phyloP scores from a whole-genome alignment of 495 filamentous ascomycete genomes.

The Aspergillus diversus region DNA sequence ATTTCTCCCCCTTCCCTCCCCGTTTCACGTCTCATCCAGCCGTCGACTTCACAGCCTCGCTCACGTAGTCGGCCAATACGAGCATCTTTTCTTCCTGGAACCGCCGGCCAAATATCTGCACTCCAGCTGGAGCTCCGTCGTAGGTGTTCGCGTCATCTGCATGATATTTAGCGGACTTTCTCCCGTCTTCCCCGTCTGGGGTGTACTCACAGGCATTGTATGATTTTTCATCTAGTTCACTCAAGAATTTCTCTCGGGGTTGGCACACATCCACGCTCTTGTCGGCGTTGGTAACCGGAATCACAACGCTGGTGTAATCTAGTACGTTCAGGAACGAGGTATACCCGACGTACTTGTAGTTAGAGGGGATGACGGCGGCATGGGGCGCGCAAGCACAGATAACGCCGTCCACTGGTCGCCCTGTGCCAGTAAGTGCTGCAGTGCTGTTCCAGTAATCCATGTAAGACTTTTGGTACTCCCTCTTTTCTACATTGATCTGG shows the following conservation, averaged over 20 bases:
- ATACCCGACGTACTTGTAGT: conserved; percentile 57
- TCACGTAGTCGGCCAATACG: conserved; percentile 44
- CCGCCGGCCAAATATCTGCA: conserved; percentile 56
- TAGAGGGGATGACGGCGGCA: conserved; percentile 51
- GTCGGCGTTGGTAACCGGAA: conserved; percentile 61
- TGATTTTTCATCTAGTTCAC: conserved; percentile 46
- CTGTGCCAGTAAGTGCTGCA: conserved; percentile 53
- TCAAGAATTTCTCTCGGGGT: conserved; percentile 37
- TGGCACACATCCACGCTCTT: conserved; percentile 53
- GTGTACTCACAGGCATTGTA: conserved; percentile 57
- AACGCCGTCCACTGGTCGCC: conserved; percentile 59
- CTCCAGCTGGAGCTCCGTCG: conserved; percentile 56
- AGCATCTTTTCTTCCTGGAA: conserved; percentile 59
- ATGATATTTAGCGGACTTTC: conserved; percentile 12
- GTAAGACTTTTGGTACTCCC: conserved; percentile 64
- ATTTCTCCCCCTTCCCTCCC: neutral
- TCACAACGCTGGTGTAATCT: conserved; percentile 60
- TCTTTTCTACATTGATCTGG: conserved; percentile 58
- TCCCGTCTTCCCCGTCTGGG: neutral
- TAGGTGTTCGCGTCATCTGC: conserved; percentile 58
- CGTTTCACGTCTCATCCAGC: neutral
- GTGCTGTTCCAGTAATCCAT: conserved; percentile 74
- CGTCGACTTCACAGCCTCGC: conserved; percentile 14
- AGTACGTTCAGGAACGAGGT: conserved; percentile 56
- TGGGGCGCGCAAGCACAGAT: conserved; percentile 50